Evolutionary conservation across 1,284 basidiomycete genomes (phyloP), one percentile per base, ranked within the genome.

Genomic region (Tilletia indica): DNA sequence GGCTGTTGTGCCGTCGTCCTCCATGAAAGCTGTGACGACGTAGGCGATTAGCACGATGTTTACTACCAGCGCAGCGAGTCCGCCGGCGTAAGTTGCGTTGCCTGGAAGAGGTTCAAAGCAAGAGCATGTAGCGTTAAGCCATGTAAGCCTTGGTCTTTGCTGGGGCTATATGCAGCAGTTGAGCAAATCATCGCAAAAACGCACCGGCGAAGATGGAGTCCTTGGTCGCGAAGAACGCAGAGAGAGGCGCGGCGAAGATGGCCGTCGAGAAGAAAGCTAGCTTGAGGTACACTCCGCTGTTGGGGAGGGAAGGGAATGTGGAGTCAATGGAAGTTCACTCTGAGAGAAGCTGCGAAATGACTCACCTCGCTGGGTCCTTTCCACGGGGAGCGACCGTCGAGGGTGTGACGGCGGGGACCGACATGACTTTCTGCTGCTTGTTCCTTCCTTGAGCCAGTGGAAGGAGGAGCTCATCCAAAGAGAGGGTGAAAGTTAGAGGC

Each of bases 41-140:
- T 84, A 84, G 5, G 75, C 79, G 1, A 77, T 73, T 14, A 84
- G 70, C 0, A 84, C 81, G n/a, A 84, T 19, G 70, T 84, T 84
- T 6, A 73, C 82, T 6, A 83, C 77, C 2, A 83, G n/a, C 5
- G 82, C 82, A 3, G 82, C 82, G 21, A 83, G 64, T 14, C 81
- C 82, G 1, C 82, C 82, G 2, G 82, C 80, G 38, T 79, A 81
- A 2, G 80, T 82, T n/a, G 79, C 68, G 70, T 83, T 80, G 16
- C 80, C 80, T 82, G 72, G 14, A 1, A 56, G 31, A 4, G 21
- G 14, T 45, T 45, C 42, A 8, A 45, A 45, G 42, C 25, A 31
- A 31, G 2, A 31, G 25, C 25, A 31, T 31, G 25, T 31, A 31
- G 25, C 0, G 25, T 31, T 31, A 31, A 31, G 25, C 25, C 25